Evolutionary conservation across 2,329 filamentous ascomycete species (phyloP), one percentile per base, ranked within the genome.

Genomic region (Penicillium sp.): DNA sequence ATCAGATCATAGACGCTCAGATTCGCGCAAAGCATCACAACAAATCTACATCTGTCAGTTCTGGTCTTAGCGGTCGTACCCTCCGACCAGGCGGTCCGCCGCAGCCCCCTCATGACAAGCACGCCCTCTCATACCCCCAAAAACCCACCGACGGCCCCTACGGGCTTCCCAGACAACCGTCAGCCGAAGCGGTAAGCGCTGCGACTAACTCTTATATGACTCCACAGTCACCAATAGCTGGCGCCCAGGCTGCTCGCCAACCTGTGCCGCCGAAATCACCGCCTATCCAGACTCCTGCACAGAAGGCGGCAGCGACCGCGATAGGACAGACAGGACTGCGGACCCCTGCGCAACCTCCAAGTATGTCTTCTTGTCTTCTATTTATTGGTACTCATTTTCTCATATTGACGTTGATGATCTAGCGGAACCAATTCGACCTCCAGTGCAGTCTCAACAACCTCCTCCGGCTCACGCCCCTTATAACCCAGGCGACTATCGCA

Each of bases 1-100:
- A 97, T 75, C 88, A 96, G 72, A 97, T 99, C 65, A 78, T 98
- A 56, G 89, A 92, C 64, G 91, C 93, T 52, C 90, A 97, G 68
- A 87, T 91, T 71, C 88, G 87, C 52, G 88, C 90, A 60, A 96
- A 93, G 78, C 86, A 88, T 72, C 85, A 87, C 83, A 90, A 77
- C 82, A 84, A 85, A 71, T 76, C 76, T 55, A 77, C 81, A 4
- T 80, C 80, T 60, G 76, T 81, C 57, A 79, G 80, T 62, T 80
- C 81, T 54, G 79, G 75, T 47, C 81, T 94, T 76, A 85, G 83
- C 61, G 86, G 87, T 52, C 84, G 85, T 70, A 92, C 89, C 2
- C 78, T 94, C 61, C 84, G 91, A 55, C 80, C 84, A 31, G 72
- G 75, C 57, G 76, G 77, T 48, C 72, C 79, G 60, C 83, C 82